Percentiles rank a stretch among this genome's conserved stretches.
Conservation (phyloP, 345 rosid genomes). For the Eucalyptus leucophloia region DNA sequence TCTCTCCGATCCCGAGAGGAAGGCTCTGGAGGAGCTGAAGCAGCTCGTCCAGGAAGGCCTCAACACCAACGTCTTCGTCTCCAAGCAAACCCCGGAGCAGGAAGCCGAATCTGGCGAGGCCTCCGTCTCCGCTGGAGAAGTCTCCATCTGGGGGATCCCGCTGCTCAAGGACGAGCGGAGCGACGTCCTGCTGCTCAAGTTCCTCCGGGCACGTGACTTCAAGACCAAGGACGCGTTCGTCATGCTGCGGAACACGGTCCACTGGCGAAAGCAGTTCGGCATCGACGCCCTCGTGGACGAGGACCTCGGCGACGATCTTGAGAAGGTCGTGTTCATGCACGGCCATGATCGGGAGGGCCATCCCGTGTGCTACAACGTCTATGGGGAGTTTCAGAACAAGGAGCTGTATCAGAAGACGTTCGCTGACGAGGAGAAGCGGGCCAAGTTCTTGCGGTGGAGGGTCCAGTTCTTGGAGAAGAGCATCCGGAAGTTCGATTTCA, state of each 20-base stretch:
- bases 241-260: slow-evolving; percentile 65
- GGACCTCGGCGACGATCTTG: slow-evolving; percentile 70
- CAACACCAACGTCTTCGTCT: slow-evolving; percentile 13
- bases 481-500: slow-evolving; percentile 77
- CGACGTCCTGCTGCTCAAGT: slow-evolving; percentile 66
- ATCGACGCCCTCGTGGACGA: slow-evolving; percentile 58
- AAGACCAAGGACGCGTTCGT: slow-evolving; percentile 54
- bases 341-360: slow-evolving; percentile 79
- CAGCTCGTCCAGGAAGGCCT: slow-evolving; percentile 29
- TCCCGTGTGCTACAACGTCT: slow-evolving; percentile 82
- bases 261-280: slow-evolving; percentile 62
- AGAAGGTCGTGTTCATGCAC: slow-evolving; percentile 84
- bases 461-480: slow-evolving; percentile 90
- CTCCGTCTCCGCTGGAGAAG: slow-evolving; percentile 4
- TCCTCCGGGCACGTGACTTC: slow-evolving; percentile 80
- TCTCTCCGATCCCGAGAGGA: slow-evolving; percentile 34
- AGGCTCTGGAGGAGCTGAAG: slow-evolving; percentile 30
- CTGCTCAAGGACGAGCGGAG: slow-evolving; percentile 62
- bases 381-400: slow-evolving; percentile 87
- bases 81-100: neutral
- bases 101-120: neutral
- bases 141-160: slow-evolving; percentile 65
- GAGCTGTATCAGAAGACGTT: slow-evolving; percentile 66
- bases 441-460: slow-evolving; percentile 65
- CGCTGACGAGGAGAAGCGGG: slow-evolving; percentile 63